A percentile compares a stretch with the other conserved stretches of the same genome.
These are phyloP conservation scores for Trichoderma hamatum DNA, from an alignment of 2,329 filamentous ascomycete species.

Conservation along the genomic window DNA sequence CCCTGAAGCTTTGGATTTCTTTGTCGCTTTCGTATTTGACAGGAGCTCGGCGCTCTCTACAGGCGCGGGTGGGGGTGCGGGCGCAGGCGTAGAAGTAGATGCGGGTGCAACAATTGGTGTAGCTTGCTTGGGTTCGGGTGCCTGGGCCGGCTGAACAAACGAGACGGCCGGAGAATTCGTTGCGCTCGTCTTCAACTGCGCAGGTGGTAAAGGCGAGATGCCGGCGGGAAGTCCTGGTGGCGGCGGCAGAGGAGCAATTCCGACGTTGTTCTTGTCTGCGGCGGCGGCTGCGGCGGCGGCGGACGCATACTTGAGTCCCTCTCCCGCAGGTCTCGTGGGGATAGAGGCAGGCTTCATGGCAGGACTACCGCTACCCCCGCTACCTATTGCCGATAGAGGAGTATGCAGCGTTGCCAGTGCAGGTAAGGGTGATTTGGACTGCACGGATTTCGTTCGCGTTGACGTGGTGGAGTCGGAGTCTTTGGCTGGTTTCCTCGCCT, in stretches of 20 bases:
- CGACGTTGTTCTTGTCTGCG: conserved; percentile 83
- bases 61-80: conserved; percentile 33
- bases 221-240: conserved; percentile 67
- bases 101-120: conserved; percentile 33
- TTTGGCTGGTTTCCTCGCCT: conserved; percentile 58
- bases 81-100: conserved; percentile 32
- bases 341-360: conserved; percentile 91
- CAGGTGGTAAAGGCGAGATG: conserved; percentile 53
- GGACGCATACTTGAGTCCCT: conserved; percentile 94
- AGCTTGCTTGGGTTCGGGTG: conserved; percentile 41
- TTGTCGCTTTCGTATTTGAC: conserved; percentile 39
- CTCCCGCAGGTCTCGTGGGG: conserved; percentile 81
- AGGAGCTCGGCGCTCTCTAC: conserved; percentile 34
- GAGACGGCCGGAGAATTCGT: conserved; percentile 57
- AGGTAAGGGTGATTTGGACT: conserved; percentile 93
- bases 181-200: conserved; percentile 58
- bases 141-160: conserved; percentile 45
- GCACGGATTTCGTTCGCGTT: conserved; percentile 76
- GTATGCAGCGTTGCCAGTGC: conserved; percentile 87
- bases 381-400: conserved; percentile 64
- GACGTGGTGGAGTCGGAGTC: conserved; percentile 59
- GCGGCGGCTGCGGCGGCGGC: conserved; percentile 92
- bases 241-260: conserved; percentile 90
- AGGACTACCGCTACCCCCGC: conserved; percentile 56
- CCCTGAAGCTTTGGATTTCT: conserved; percentile 48